These are phyloP conservation scores for Sextonia rubra DNA, from an alignment of 164 flowering plant genomes.

Conservation along the genomic window DNA sequence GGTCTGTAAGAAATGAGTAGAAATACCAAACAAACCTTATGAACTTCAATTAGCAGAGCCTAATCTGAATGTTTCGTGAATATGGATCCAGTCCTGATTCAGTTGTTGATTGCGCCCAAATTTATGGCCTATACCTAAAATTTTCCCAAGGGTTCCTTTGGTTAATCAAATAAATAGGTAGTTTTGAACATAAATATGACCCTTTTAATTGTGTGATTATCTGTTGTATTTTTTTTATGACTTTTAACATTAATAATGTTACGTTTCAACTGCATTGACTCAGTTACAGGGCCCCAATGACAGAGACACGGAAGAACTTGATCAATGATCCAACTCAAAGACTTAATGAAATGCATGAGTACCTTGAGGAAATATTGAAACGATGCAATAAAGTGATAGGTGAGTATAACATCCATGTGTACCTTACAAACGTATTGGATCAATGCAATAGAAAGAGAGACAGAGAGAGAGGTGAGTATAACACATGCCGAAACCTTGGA, in stretches of 20 bases:
- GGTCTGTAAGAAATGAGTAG: too few species aligned
- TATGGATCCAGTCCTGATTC: too few species aligned
- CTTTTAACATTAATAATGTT: too few species aligned
- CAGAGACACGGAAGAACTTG: slow-evolving; percentile 68
- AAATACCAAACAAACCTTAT: too few species aligned
- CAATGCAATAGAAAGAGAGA: slow-evolving; percentile 41
- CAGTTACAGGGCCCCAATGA: slow-evolving; percentile 31
- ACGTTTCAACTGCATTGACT: background rate
- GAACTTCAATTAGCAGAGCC: too few species aligned
- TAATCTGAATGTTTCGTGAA: too few species aligned
- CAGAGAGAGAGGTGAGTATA: slow-evolving; percentile 40
- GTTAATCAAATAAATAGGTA: too few species aligned
- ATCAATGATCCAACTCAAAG: slow-evolving; percentile 55
- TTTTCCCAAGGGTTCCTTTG: background rate
- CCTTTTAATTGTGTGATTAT: background rate
- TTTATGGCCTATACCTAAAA: too few species aligned
- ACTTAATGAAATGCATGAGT: slow-evolving; percentile 39
- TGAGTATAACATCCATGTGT: slow-evolving; percentile 32
- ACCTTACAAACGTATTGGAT: slow-evolving; percentile 37
- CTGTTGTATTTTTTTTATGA: background rate
- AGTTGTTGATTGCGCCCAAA: too few species aligned
- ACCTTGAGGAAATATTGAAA: slow-evolving; percentile 37
- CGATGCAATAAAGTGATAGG: slow-evolving; percentile 53
- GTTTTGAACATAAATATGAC: too few species aligned
- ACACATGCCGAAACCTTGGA: background rate